phyloP scores from a whole-genome alignment of 139 green algal species.

The Chlorella sp. region DNA sequence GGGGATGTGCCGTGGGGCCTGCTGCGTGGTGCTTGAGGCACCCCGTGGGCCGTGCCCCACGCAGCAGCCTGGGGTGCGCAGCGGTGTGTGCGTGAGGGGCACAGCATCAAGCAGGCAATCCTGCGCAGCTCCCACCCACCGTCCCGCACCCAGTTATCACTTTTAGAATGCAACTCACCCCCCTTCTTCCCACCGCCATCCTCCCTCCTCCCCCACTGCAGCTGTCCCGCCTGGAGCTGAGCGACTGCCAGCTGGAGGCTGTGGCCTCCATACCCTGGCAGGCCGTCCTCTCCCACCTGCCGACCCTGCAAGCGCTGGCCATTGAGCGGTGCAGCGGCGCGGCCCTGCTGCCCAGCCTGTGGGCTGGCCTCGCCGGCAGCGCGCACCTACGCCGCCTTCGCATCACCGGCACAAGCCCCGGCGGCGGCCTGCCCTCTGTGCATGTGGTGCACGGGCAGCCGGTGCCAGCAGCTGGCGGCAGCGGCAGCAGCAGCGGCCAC shows the following conservation, averaged over 20 bases:
- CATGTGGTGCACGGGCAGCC: neutral
- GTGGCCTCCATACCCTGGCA: constrained; percentile 17
- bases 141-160: too few species aligned
- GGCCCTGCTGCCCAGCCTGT: constrained; percentile 5
- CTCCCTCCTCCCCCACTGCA: neutral
- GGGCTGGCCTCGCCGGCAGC: neutral
- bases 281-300: constrained; percentile 6
- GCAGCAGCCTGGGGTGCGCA: too few species aligned
- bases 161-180: too few species aligned
- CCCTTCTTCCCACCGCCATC: too few species aligned
- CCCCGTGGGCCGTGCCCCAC: too few species aligned
- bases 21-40: neutral
- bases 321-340: constrained; percentile 17
- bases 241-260: constrained; percentile 22
- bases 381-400: neutral
- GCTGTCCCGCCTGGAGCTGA: neutral
- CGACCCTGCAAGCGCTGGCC: neutral
- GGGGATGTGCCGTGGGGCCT: too few species aligned
- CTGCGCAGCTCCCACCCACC: too few species aligned
- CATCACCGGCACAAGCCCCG: neutral
- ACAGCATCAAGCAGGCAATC: too few species aligned
- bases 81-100: too few species aligned
- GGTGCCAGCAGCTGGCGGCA: too few species aligned
- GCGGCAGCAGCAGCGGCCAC: too few species aligned
- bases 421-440: neutral